Base-by-base conservation (phyloP, 306 rosid species). In the Castanospermum australe region DNA sequence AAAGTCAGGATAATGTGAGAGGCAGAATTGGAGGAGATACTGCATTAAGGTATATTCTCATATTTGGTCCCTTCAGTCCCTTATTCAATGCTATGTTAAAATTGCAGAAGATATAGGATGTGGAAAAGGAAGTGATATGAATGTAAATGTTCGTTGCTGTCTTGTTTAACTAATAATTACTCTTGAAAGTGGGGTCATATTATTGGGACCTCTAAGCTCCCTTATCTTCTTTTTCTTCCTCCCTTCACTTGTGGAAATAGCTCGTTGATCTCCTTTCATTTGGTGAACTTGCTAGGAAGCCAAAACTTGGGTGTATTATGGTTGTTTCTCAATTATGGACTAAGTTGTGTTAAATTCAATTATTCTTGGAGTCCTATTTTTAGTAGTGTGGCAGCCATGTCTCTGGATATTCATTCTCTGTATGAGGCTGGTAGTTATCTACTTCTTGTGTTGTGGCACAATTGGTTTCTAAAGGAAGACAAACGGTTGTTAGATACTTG, bases 21-120 rank as follows among this genome's bases (percentile, higher is more conserved):
- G 98, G 92, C 51, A 87, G 99, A 85, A 93, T 95, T 42, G 99
- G 99, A 57, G 99, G 99, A 47, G 99, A 95, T 79, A 77, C 90
- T 62, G 93, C 85, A 69, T 32, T 95, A 76, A 95, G 99, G 99
- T 91, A 81, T 54, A 64, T 77, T 62, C 47, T 61, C 67, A 52
- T 32, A 41, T 59, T 72, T 50, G 47, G 30, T 76, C 21, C 44
- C 56, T 57, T 65, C 54, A 38, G 41, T 77, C 44, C 64, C 33
- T 63, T 65, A 20, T 55, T 77, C 20, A 15, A 21, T 44, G 44
- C 24, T 35, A 44, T 30, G 70, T 47, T 83, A 21, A 78, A 45
- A 47, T 45, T 55, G 32, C 33, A 57, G 76, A 63, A 67, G 20
- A 54, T 55, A 44, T 64, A 28, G 5, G 61, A 12, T 69, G 25